Evolutionary conservation across 352 stramenopile species (phyloP), one percentile per base, ranked within the genome.

Genomic region (Phytophthora capsici): DNA sequence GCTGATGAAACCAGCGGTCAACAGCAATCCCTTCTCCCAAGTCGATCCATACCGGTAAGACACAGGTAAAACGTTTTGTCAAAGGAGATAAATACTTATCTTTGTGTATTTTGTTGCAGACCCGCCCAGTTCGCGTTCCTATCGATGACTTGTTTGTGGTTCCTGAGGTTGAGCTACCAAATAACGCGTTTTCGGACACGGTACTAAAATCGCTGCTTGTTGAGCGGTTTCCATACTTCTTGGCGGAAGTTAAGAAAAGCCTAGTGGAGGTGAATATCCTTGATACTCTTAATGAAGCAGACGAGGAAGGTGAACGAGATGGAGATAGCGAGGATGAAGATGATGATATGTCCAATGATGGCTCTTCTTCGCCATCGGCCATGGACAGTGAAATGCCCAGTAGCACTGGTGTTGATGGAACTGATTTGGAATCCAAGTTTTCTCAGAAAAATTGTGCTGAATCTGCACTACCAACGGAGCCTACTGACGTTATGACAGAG

Each of bases 271-370:
- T 93, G 12, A 77, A 85, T 50, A 63, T 79, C 8, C 59, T 75
- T 22, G 77, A 92, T 53, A 59, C 56, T 12, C 58, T 79, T 5
- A 75, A 70, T 44, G 77, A 77, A 20, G 66, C 26, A 5, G 76
- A 72, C 28, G 71, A 69, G 23, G 70, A 78, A 38, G 65, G 63
- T 28, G 54, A 34, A 10, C 66, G 72, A 23, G 69, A 69, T 16
- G 85, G 87, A 37, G 85, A 93, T 28, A 88, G 79, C 20, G 87
- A 94, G 58, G 85, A 95, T 25, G 87, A 95, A 22, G 87, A 95
- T 56, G 87, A 95, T 54, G 87, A 93, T n/a, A 94, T 93, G 82
- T 94, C 87, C 16, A 91, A 95, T 58, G 86, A 93, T 69, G 86
- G 81, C 23, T 92, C 83, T 20, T 85, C 83, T 0, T 91, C 86